A percentile compares a stretch with the other conserved stretches of the same genome.
Conservation (phyloP, 495 filamentous ascomycete species). For the Aspergillus ostianus region DNA sequence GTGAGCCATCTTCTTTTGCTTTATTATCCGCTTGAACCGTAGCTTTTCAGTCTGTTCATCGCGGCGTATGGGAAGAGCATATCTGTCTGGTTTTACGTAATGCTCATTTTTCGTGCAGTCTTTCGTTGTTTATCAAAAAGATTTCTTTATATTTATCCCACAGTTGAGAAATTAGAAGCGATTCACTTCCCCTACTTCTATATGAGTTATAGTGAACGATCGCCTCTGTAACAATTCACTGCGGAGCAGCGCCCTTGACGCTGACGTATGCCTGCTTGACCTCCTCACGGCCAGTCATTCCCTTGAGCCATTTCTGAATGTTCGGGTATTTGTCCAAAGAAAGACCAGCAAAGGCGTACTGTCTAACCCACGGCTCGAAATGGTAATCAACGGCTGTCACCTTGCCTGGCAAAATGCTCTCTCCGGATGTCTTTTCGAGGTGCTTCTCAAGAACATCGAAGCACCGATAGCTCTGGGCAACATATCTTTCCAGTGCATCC, state of each 20-base stretch:
- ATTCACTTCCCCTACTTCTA: too few species aligned
- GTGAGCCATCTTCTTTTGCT: too few species aligned
- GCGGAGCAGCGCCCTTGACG: constrained; percentile 10
- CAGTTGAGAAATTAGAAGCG: too few species aligned
- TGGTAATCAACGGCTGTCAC: constrained; percentile 43
- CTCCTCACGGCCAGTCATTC: constrained; percentile 28
- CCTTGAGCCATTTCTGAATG: constrained; percentile 26
- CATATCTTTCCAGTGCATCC: constrained; percentile 38
- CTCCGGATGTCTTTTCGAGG: constrained; percentile 36
- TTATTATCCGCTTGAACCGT: too few species aligned
- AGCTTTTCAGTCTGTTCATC: too few species aligned
- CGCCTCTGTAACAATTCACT: not conserved
- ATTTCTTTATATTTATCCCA: too few species aligned
- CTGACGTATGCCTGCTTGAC: constrained; percentile 30
- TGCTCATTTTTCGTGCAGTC: too few species aligned
- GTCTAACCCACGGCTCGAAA: constrained; percentile 46
- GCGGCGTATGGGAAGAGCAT: too few species aligned
- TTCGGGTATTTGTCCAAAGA: constrained; percentile 39
- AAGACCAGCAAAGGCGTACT: constrained; percentile 38
- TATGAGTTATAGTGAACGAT: too few species aligned
- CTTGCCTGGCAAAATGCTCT: constrained; percentile 35
- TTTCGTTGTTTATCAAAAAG: too few species aligned
- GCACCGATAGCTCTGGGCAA: constrained; percentile 36
- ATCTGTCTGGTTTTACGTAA: too few species aligned
- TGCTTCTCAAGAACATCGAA: constrained; percentile 44